These are phyloP conservation scores for Candida nanaspora DNA, from an alignment of 805 yeast species.

Conservation along the genomic window DNA sequence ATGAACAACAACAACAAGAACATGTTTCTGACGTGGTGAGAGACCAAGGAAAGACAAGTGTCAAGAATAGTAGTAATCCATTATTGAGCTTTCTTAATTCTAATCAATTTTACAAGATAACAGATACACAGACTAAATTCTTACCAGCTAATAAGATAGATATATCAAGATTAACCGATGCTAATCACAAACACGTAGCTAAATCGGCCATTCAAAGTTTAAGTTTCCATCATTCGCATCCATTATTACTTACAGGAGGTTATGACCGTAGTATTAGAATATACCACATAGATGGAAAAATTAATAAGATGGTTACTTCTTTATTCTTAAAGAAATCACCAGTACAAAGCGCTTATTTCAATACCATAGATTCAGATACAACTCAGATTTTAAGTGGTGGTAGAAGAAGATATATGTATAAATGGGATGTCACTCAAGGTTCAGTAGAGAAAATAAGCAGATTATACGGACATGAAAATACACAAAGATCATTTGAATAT, in stretches of 20 bases:
- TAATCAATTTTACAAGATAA: constrained; percentile 22
- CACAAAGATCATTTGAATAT: constrained; percentile 82
- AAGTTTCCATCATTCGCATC: constrained; percentile 78
- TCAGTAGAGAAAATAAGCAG: constrained; percentile 78
- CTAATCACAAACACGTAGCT: constrained; percentile 62
- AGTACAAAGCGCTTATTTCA: constrained; percentile 66
- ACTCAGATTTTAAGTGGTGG: constrained; percentile 76
- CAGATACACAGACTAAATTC: constrained; percentile 35
- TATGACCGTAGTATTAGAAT: constrained; percentile 83
- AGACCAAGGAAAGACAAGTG: constrained; percentile 4
- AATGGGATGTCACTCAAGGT: constrained; percentile 68
- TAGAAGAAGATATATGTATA: constrained; percentile 83
- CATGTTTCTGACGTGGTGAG: not conserved
- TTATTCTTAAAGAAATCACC: constrained; percentile 76
- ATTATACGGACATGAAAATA: constrained; percentile 83
- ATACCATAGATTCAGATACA: constrained; percentile 29
- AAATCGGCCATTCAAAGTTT: constrained; percentile 79
- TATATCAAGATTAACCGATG: constrained; percentile 81
- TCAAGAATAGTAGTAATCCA: constrained; percentile 24
- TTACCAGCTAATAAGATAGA: constrained; percentile 67
- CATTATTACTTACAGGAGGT: constrained; percentile 84
- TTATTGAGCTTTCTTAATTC: constrained; percentile 24
- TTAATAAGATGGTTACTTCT: constrained; percentile 75
- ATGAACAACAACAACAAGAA: constrained; percentile 1
- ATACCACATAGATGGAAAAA: constrained; percentile 85